These are phyloP conservation scores for Colletotrichum shisoi DNA, from an alignment of 2,329 filamentous ascomycete species.

Conservation along the genomic window DNA sequence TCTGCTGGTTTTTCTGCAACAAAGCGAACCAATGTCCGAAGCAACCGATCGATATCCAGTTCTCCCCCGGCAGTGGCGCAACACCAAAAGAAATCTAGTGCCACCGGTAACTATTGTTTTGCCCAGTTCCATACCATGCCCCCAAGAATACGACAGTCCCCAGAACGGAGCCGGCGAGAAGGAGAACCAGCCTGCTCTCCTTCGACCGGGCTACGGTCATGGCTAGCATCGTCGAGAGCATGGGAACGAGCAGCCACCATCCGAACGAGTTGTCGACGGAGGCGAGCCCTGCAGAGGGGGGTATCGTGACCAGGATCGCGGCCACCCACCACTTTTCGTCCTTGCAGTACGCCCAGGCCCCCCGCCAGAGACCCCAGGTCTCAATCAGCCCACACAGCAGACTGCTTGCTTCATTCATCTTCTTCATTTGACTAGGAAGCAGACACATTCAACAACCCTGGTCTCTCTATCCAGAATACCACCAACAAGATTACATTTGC, in stretches of 20 bases:
- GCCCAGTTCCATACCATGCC: background rate
- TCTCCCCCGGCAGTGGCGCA: background rate
- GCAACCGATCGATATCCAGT: too few relatives aligned
- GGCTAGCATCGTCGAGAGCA: background rate
- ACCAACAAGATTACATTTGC: too few relatives aligned
- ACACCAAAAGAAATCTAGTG: background rate
- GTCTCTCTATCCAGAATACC: too few relatives aligned
- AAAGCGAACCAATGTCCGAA: too few relatives aligned
- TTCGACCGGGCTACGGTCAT: slow-evolving; percentile 14
- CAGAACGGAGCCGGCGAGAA: background rate
- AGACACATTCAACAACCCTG: too few relatives aligned
- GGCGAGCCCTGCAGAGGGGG: background rate
- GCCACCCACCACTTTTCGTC: slow-evolving; percentile 28
- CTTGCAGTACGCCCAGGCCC: slow-evolving; percentile 21
- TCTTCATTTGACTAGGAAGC: too few relatives aligned
- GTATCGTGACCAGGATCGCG: slow-evolving; percentile 9
- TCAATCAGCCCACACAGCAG: background rate
- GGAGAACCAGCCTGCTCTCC: slow-evolving; percentile 14
- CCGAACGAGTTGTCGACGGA: background rate
- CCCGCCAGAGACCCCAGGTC: slow-evolving; percentile 8
- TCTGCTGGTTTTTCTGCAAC: too few relatives aligned
- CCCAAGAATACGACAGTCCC: slow-evolving; percentile 18
- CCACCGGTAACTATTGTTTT: too few relatives aligned
- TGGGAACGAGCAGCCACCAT: slow-evolving; percentile 8
- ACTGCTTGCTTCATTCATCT: too few relatives aligned